These are phyloP conservation scores for Tetraselmis striata DNA, from an alignment of 139 green algal species.

Conservation along the genomic window DNA sequence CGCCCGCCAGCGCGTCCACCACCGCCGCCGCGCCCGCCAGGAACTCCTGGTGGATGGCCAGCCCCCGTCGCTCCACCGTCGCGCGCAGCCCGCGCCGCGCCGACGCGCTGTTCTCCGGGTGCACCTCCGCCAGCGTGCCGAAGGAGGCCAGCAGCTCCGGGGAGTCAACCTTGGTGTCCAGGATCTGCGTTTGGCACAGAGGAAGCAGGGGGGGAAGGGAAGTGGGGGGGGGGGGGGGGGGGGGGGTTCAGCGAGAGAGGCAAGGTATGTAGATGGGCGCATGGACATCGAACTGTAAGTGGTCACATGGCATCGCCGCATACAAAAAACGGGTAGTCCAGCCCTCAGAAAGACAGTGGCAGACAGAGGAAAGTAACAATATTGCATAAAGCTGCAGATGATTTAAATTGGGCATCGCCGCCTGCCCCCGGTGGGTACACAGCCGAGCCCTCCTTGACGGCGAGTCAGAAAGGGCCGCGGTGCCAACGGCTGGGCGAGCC, in stretches of 20 bases:
- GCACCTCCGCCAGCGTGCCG: slow-evolving; percentile 66
- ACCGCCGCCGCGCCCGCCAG: slow-evolving; percentile 58
- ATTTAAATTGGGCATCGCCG: no score
- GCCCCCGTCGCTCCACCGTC: slow-evolving; percentile 67
- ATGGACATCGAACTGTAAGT: not conserved
- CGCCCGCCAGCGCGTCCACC: slow-evolving; percentile 62
- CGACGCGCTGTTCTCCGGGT: slow-evolving; percentile 62
- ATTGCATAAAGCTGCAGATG: no score
- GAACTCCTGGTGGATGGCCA: slow-evolving; percentile 73
- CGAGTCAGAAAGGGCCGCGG: no score
- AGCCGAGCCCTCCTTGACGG: no score
- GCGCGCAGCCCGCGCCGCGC: slow-evolving; percentile 44
- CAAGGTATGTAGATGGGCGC: not conserved
- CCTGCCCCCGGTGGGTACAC: no score
- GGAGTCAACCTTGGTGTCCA: slow-evolving; percentile 79
- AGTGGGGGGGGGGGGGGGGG: no score
- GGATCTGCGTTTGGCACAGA: slow-evolving; percentile 43
- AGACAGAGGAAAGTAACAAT: not conserved
- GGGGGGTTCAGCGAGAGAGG: no score
- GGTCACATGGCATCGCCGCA: not conserved
- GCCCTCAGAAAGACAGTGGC: not conserved
- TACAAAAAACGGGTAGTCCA: not conserved
- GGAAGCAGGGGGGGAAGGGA: no score
- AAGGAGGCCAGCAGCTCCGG: slow-evolving; percentile 72
- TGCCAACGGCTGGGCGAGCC: no score